Evolutionary conservation across 129 eudicot genomes (phyloP).

Genomic region (Arctium lappa): DNA sequence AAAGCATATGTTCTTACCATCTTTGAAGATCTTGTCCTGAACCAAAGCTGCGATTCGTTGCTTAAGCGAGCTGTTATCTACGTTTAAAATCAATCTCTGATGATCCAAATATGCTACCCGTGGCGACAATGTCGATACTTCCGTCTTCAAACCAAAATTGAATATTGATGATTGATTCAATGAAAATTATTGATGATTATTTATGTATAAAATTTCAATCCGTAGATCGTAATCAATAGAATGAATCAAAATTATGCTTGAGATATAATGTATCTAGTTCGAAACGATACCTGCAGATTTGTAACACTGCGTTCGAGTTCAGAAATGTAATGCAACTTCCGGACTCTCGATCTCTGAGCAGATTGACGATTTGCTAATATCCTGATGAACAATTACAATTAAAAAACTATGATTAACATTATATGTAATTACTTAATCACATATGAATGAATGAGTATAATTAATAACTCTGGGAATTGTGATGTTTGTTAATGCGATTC

Average conservation of each 20-base stretch:
- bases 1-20: conserved; percentile 29
- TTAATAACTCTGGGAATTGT: not conserved
- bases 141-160: conserved; percentile 41
- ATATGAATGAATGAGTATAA: not conserved
- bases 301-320: conserved; percentile 74
- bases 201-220: not conserved
- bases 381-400: not conserved
- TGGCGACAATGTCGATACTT: conserved; percentile 92
- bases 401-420: not conserved
- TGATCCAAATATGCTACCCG: conserved; percentile 85
- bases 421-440: not conserved
- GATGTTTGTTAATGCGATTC: not conserved
- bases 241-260: not conserved
- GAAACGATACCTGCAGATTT: conserved; percentile 43
- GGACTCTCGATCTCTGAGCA: conserved; percentile 87
- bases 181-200: not conserved
- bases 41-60: conserved; percentile 88
- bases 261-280: not conserved
- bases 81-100: conserved; percentile 75
- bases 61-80: conserved; percentile 85
- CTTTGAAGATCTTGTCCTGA: conserved; percentile 92
- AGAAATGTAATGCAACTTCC: conserved; percentile 84
- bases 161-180: not conserved
- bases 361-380: conserved; percentile 25
- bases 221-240: not conserved